Evolutionary conservation across 768 basidiomycete genomes (phyloP).

Genomic region (Tylopilus balloui): DNA sequence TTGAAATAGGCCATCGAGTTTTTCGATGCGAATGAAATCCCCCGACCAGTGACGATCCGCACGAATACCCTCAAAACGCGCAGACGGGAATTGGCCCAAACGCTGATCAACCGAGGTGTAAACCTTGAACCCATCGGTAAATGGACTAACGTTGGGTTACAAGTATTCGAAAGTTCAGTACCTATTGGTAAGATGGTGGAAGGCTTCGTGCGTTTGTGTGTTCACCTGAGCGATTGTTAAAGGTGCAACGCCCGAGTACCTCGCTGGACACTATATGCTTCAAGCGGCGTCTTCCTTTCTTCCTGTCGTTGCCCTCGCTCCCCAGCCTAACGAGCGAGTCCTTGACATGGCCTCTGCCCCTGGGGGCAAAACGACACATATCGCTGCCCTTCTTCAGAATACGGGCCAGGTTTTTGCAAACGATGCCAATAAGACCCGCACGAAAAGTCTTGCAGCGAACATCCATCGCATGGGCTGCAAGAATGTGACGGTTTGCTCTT

Average conservation of each 20-base stretch:
- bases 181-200: slow-evolving; percentile 66
- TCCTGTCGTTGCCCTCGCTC: slow-evolving; percentile 94
- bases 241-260: slow-evolving; percentile 97
- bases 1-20: slow-evolving; percentile 83
- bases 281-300: slow-evolving; percentile 98
- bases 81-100: slow-evolving; percentile 90
- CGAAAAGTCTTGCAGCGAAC: slow-evolving; percentile 95
- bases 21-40: slow-evolving; percentile 95
- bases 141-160: slow-evolving; percentile 99
- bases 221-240: not conserved
- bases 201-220: not conserved
- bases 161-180: slow-evolving; percentile 94
- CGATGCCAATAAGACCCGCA: slow-evolving; percentile 89
- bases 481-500: slow-evolving; percentile 95
- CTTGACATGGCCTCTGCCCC: slow-evolving; percentile 99
- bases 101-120: slow-evolving; percentile 91
- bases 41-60: slow-evolving; percentile 95
- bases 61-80: slow-evolving; percentile 95
- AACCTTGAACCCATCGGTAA: slow-evolving; percentile 98
- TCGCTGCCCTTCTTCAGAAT: slow-evolving; percentile 94
- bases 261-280: slow-evolving; percentile 99
- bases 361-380: slow-evolving; percentile 97
- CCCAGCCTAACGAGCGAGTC: slow-evolving; percentile 89
- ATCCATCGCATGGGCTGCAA: slow-evolving; percentile 96
- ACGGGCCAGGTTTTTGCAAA: slow-evolving; percentile 98